Evolutionary conservation across 2,329 filamentous ascomycete genomes (phyloP).

Genomic region (Trematosphaeria pertusa): DNA sequence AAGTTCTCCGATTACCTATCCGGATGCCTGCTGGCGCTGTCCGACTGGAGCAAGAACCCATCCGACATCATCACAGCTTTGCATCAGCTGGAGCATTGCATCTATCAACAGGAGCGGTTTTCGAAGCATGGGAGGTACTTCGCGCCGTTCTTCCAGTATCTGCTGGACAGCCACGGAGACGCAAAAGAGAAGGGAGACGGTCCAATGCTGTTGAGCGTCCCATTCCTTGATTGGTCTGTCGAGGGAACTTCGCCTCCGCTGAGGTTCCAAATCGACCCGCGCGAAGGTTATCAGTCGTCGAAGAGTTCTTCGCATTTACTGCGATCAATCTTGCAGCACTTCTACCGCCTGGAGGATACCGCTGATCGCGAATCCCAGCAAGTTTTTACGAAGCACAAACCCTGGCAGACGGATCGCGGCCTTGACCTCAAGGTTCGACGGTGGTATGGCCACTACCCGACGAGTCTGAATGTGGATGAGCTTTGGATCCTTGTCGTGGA

Average conservation of each 20-base stretch:
- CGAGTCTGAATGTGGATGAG: slow-evolving; percentile 52
- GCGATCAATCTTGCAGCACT: slow-evolving; percentile 52
- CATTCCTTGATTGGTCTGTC: slow-evolving; percentile 53
- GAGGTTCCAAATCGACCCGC: slow-evolving; percentile 51
- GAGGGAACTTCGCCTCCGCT: slow-evolving; percentile 47
- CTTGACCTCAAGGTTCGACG: slow-evolving; percentile 52
- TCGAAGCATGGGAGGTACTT: slow-evolving; percentile 55
- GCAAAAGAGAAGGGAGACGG: slow-evolving; percentile 14
- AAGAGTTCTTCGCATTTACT: slow-evolving; percentile 49
- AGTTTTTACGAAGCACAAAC: slow-evolving; percentile 52
- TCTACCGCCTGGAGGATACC: slow-evolving; percentile 53
- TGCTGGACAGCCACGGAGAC: slow-evolving; percentile 24
- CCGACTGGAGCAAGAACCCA: slow-evolving; percentile 36
- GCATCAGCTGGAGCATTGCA: slow-evolving; percentile 44
- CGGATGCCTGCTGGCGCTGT: slow-evolving; percentile 41
- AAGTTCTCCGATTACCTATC: slow-evolving; percentile 50
- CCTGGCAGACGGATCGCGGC: slow-evolving; percentile 50
- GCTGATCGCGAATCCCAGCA: slow-evolving; percentile 49
- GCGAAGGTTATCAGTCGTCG: slow-evolving; percentile 50
- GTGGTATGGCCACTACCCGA: slow-evolving; percentile 53
- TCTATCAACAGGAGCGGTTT: slow-evolving; percentile 51
- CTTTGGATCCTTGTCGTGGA: slow-evolving; percentile 53
- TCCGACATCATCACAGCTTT: slow-evolving; percentile 25
- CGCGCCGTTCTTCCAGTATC: slow-evolving; percentile 48
- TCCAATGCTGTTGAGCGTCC: slow-evolving; percentile 50